These are phyloP conservation scores for Aspergillus pseudoglaucus DNA, from an alignment of 2,329 filamentous ascomycete species.

Conservation along the genomic window DNA sequence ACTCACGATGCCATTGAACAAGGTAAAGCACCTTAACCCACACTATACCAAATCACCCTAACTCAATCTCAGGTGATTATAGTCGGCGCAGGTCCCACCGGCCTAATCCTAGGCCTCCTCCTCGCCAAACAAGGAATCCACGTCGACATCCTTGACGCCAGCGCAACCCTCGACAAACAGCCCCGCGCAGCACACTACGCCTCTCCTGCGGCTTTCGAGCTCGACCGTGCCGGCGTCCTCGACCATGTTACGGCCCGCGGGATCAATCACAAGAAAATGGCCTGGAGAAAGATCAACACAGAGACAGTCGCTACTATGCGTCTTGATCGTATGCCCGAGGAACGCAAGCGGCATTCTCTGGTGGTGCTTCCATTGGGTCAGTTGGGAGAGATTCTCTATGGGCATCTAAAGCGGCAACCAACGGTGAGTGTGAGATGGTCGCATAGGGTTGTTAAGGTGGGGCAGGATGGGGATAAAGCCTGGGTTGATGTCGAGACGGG, in stretches of 20 bases:
- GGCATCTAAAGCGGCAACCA: constrained; percentile 28
- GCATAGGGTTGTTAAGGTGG: constrained; percentile 42
- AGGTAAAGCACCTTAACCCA: too few species aligned
- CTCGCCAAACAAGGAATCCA: constrained; percentile 26
- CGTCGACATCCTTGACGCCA: constrained; percentile 46
- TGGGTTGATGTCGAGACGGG: constrained; percentile 32
- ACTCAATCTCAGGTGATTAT: constrained; percentile 16
- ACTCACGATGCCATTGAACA: neutral
- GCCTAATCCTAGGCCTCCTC: constrained; percentile 24
- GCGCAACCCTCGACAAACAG: constrained; percentile 49
- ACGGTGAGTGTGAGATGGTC: constrained; percentile 39
- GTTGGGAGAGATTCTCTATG: constrained; percentile 38
- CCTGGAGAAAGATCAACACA: constrained; percentile 40
- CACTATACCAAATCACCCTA: neutral
- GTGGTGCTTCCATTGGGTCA: constrained; percentile 41
- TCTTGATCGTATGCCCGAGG: constrained; percentile 13
- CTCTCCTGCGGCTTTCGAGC: constrained; percentile 51
- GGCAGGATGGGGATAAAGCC: constrained; percentile 41
- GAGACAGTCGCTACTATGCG: constrained; percentile 27
- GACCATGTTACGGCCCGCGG: constrained; percentile 43
- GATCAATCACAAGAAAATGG: constrained; percentile 37
- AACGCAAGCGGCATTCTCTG: constrained; percentile 31
- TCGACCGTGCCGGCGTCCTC: constrained; percentile 54
- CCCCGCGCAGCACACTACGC: constrained; percentile 60
- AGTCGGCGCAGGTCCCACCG: constrained; percentile 29